Evolutionary conservation across 2,329 filamentous ascomycete species (phyloP).

Genomic region (Fusarium sp.): DNA sequence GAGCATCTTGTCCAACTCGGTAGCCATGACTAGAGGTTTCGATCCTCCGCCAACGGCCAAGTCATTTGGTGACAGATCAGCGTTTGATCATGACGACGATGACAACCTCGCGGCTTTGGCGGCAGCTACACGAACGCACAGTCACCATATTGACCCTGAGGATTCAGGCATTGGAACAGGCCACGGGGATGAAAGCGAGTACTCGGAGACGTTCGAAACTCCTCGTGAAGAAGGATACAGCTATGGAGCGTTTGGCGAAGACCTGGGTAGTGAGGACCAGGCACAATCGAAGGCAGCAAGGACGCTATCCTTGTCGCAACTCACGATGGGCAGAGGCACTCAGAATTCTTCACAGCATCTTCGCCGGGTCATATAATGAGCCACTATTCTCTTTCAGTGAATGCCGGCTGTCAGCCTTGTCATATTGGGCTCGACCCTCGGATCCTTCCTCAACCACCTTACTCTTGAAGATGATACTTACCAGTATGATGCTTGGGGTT

Average conservation of each 20-base stretch:
- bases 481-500: constrained; percentile 24
- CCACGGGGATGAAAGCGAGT: constrained; percentile 56
- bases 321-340: constrained; percentile 58
- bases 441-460: constrained; percentile 1
- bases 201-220: constrained; percentile 63
- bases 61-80: constrained; percentile 53
- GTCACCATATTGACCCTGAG: constrained; percentile 46
- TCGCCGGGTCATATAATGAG: constrained; percentile 42
- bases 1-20: constrained; percentile 58
- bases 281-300: constrained; percentile 66
- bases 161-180: constrained; percentile 53
- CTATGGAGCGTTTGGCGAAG: constrained; percentile 57
- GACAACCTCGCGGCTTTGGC: constrained; percentile 45
- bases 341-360: constrained; percentile 38
- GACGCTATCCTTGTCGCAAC: constrained; percentile 71
- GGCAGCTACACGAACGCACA: constrained; percentile 27
- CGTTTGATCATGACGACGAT: constrained; percentile 58
- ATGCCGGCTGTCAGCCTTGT: neutral
- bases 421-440: neutral
- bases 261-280: constrained; percentile 54
- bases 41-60: constrained; percentile 52
- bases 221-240: constrained; percentile 60
- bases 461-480: constrained; percentile 13
- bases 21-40: constrained; percentile 33
- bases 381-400: neutral